Evolutionary conservation across 495 filamentous ascomycete species (phyloP).

Genomic region (Chaetomium cochliodes): DNA sequence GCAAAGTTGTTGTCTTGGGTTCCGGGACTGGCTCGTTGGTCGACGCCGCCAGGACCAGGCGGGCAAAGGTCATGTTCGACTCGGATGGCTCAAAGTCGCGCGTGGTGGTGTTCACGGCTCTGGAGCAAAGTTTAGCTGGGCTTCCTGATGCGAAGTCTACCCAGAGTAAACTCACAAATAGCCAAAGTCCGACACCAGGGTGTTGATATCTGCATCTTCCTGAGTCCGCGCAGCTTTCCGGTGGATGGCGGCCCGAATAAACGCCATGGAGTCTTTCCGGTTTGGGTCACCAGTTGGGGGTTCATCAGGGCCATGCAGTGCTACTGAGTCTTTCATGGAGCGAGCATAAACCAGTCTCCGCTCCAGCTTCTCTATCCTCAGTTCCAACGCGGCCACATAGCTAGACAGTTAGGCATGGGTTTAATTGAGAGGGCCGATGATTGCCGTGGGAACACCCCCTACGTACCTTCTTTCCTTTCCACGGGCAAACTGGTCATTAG

Average conservation of each 20-base stretch:
- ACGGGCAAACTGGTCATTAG: constrained; percentile 88
- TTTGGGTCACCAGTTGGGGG: constrained; percentile 43
- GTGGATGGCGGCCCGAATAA: constrained; percentile 58
- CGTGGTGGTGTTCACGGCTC: constrained; percentile 87
- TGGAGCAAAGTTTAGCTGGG: constrained; percentile 35
- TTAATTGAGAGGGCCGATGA: not conserved
- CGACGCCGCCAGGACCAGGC: constrained; percentile 72
- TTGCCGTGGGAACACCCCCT: not conserved
- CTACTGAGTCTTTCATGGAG: constrained; percentile 55
- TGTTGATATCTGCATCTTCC: constrained; percentile 75
- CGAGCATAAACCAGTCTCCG: constrained; percentile 63
- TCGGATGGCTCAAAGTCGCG: constrained; percentile 87
- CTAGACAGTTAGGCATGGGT: constrained; percentile 36
- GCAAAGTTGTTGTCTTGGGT: constrained; percentile 56
- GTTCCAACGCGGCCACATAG: constrained; percentile 90
- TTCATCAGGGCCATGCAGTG: constrained; percentile 47
- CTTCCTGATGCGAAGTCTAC: not conserved
- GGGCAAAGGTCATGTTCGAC: constrained; percentile 79
- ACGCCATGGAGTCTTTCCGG: constrained; percentile 58
- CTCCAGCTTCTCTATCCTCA: constrained; percentile 81
- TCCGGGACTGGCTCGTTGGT: constrained; percentile 63
- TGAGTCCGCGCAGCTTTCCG: constrained; percentile 57
- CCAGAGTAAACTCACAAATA: constrained; percentile 56
- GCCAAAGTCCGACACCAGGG: constrained; percentile 78
- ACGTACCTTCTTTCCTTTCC: constrained; percentile 80